Evolutionary conservation across 2,329 filamentous ascomycete genomes (phyloP).

Genomic region (Coleophoma crateriformis): DNA sequence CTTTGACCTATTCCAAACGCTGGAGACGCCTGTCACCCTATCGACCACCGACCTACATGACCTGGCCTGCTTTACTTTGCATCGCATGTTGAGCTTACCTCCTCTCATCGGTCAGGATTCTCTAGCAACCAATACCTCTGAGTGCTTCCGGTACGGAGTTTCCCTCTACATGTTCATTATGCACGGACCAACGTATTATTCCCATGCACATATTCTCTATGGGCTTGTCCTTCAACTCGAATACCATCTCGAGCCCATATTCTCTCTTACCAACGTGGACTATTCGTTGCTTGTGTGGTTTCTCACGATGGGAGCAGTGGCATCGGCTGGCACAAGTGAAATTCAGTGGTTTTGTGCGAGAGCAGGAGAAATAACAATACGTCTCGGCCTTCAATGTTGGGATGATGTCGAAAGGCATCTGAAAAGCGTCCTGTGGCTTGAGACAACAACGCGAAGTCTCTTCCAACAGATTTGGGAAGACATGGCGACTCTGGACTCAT

Average conservation of each 20-base stretch:
- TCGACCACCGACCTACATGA: conserved; percentile 44
- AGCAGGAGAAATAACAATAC: conserved; percentile 10
- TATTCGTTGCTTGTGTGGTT: conserved; percentile 35
- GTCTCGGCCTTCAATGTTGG: conserved; percentile 13
- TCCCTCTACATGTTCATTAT: conserved; percentile 46
- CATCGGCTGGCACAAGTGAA: conserved; percentile 23
- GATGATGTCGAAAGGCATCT: conserved; percentile 15
- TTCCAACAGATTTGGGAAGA: conserved; percentile 25
- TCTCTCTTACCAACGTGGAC: conserved; percentile 3
- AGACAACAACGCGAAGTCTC: conserved; percentile 12
- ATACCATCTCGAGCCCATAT: conserved; percentile 21
- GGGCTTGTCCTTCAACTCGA: conserved; percentile 28
- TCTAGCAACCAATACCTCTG: conserved; percentile 23
- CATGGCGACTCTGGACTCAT: conserved; percentile 7
- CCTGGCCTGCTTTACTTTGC: conserved; percentile 47
- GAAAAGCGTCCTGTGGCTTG: conserved; percentile 25
- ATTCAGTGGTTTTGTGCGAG: conserved; percentile 24
- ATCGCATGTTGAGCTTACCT: conserved; percentile 35
- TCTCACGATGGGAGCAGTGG: conserved; percentile 33
- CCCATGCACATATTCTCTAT: conserved; percentile 37
- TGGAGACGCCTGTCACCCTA: conserved; percentile 22
- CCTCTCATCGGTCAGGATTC: neutral
- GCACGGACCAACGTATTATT: conserved; percentile 51
- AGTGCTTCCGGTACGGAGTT: conserved; percentile 40
- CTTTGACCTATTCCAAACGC: conserved; percentile 25